Base-by-base conservation (phyloP, 2,329 filamentous ascomycete species). In the Huntiella decipiens region DNA sequence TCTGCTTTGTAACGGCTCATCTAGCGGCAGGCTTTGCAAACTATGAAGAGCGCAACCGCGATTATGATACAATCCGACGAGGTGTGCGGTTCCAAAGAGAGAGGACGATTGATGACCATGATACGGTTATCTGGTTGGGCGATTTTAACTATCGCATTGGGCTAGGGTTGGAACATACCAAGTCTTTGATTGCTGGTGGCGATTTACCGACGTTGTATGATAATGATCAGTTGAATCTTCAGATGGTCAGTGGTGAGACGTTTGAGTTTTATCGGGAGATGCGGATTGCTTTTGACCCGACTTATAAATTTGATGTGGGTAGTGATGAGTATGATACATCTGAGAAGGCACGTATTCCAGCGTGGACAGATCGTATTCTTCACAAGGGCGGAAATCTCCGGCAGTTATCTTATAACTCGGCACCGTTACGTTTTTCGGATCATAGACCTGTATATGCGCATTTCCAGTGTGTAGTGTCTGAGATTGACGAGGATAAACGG, bases 131-230 rank as follows among this genome's bases (percentile, higher is more conserved):
- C 45, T 98, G 91, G 88, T 71, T 95, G 37, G 91, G 91, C 4
- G 91, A 98, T 60, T 98, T 98, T 66, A 98, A 98, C 58, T 98
- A 98, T 61, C 80, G 91, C 13, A 93, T 98, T 54, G 88, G 87
- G 1, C 68, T 96, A 48, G 72, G 71, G 38, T 77, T 84, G 52
- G 85, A 94, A 35, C 77, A 71, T 50, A 83, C 85, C 5, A 79
- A 82, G 53, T 72, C 77, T 31, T 65, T 93, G 7, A 75, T 94
- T 46, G 73, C 79, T 54, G 70, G 73, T 46, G 67, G 73, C 19
- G 80, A 95, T 55, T 66, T 93, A 8, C 82, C 80, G 47, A 78
- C 71, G 13, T 63, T 96, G 43, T 92, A 94, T 57, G 82, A 91
- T 51, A 92, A 95, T 55, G 88, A 96, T 56, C 87, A 95, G 77